Base-by-base conservation (phyloP, 495 filamentous ascomycete species). In the Penicillium parvum region DNA sequence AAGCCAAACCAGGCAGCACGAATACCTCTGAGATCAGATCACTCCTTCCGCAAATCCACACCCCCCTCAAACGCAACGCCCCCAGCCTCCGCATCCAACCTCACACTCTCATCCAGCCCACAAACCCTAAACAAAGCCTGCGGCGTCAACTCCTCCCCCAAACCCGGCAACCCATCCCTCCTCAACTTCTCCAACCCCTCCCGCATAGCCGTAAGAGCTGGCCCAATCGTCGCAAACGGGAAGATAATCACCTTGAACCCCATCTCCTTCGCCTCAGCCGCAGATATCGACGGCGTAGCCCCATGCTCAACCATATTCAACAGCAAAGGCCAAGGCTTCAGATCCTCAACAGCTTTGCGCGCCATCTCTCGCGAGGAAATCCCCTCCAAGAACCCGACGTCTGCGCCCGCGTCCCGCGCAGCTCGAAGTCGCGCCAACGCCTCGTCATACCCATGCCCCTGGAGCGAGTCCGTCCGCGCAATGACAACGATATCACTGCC, bases 221-320 rank as follows among this genome's bases (percentile, higher is more conserved):
- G 73, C 4, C 71, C 73, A 43, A 81, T 48, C 15, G 68, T 66
- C 20, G 72, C 74, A 54, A 78, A 73, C 0, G 77, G 73, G 54
- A 73, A 81, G 37, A 86, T 85, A 11, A 84, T 78, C 19, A 86
- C 74, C 17, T 67, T 65, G 52, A 79, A 86, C 2, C 84, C 83
- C 43, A 86, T 56, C 47, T 76, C 71, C 41, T 64, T 52, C 4
- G 82, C 79, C 64, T 84, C 76, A 4, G 67, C 47, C 20, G 73
- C 72, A n/a, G 72, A 75, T 35, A 83, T 77, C 11, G 69, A 52
- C 14, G 83, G 82, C 16, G 74, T 79, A 27, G 73, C 68, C 11
- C 83, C 81, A 50, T 79, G 73, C 52, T 78, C 75, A 9, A 87
- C 83, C 55, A 77, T 81, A 54, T 87, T 87, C 40, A 85, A 57